phyloP scores from a whole-genome alignment of 352 stramenopile genomes.

The Sclerospora graminicola region DNA sequence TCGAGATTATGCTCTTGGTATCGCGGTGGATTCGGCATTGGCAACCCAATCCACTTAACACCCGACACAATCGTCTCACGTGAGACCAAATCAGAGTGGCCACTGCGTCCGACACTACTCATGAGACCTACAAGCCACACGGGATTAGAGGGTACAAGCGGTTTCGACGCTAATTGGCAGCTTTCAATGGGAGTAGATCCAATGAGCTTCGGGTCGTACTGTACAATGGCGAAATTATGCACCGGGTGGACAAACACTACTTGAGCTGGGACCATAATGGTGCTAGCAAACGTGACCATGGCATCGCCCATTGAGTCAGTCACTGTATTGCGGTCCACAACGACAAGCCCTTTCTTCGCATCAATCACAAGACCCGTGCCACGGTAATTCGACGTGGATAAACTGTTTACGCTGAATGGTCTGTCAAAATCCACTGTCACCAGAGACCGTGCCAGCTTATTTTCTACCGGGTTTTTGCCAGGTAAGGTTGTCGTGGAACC shows the following conservation, averaged over 20 bases:
- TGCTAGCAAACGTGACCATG: conserved; percentile 86
- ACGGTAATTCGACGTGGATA: conserved; percentile 79
- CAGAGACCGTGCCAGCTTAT: conserved; percentile 72
- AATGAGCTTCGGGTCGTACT: conserved; percentile 85
- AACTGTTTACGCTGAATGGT: conserved; percentile 78
- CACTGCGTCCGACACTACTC: conserved; percentile 67
- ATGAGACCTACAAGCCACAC: conserved; percentile 83
- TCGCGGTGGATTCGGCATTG: conserved; percentile 68
- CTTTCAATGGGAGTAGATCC: conserved; percentile 74
- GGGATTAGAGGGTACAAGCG: conserved; percentile 54
- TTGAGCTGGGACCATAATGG: conserved; percentile 78
- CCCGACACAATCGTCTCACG: conserved; percentile 79
- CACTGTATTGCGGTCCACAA: conserved; percentile 90
- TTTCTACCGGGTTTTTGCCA: conserved; percentile 73
- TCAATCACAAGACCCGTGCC: conserved; percentile 86
- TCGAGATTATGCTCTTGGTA: conserved; percentile 86
- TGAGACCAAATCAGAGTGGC: conserved; percentile 75
- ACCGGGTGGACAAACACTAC: conserved; percentile 89
- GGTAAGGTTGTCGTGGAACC: conserved; percentile 74
- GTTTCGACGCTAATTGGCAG: conserved; percentile 54
- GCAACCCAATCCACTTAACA: conserved; percentile 79
- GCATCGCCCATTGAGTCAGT: conserved; percentile 81
- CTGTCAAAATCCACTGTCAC: conserved; percentile 82
- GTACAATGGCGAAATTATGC: conserved; percentile 89
- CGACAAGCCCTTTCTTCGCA: conserved; percentile 73